Evolutionary conservation across 2,329 filamentous ascomycete genomes (phyloP), one percentile per base, ranked within the genome.

Genomic region (Exophiala bonariae): DNA sequence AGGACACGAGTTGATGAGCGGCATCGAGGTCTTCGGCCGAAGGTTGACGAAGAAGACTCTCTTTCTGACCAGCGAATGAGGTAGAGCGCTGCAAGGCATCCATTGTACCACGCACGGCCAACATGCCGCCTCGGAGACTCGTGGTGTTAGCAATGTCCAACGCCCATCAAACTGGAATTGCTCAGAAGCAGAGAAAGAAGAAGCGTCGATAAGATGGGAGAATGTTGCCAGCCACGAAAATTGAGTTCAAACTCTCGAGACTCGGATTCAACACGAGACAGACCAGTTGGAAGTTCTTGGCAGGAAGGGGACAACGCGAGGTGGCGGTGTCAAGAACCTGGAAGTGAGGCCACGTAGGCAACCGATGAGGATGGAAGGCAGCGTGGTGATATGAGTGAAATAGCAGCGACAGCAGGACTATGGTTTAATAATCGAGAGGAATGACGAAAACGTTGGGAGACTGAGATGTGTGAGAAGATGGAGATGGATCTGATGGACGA

Each of bases 11-110:
- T 61, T 74, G 71, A 58, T 72, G 71, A 44, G 71, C 71, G 49
- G 71, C 71, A 55, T 73, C 71, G 34, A 74, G 56, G 54, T 74
- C 71, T 59, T 74, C 70, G 19, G 70, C 70, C 3, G 70, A 74
- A 3, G 70, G 71, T 49, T 73, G 68, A 52, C 67, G 67, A 59
- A 65, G 58, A 42, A 66, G 51, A 55, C 58, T 63, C 4, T 56
- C 46, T 31, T 40, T 23, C 30, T 54, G 46, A 11, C 54, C 45
- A 41, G 30, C 26, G 22, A 55, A 54, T n/a, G 50, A 47, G 16
- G 40, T 26, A 28, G 56, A 49, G 34, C 30, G 49, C 49, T 43
- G 52, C 34, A 57, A 44, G n/a, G 58, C 45, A 22, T 58, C 57
- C 58, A 59, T 60, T 10, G 36, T 44, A 44, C 51, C 34, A 20